These are phyloP conservation scores for Ophiostoma quercus DNA, from an alignment of 2,329 filamentous ascomycete genomes.

Conservation along the genomic window DNA sequence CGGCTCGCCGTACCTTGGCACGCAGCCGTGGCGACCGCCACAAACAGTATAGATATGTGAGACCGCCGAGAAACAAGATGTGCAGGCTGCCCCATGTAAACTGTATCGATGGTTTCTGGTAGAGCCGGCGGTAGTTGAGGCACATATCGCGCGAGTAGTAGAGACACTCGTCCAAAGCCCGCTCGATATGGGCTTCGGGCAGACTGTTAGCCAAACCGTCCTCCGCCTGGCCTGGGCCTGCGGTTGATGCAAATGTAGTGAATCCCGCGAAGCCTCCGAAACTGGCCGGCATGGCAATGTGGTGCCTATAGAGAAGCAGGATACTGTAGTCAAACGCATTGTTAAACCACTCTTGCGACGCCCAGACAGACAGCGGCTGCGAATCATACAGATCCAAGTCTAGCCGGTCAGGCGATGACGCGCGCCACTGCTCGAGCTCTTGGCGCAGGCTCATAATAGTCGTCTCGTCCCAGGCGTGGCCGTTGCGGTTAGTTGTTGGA, in stretches of 20 bases:
- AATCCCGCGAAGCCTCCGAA: not conserved
- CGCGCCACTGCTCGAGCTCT: conserved; percentile 32
- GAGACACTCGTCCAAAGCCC: conserved; percentile 25
- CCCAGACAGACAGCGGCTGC: conserved; percentile 33
- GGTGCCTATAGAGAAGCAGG: conserved; percentile 36
- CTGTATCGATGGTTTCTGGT: conserved; percentile 31
- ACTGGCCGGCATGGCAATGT: conserved; percentile 25
- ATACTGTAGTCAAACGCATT: conserved; percentile 39
- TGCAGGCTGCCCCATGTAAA: conserved; percentile 37
- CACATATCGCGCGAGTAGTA: conserved; percentile 33
- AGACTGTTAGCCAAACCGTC: not conserved
- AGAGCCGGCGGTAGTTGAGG: conserved; percentile 35
- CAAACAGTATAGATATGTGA: conserved; percentile 37
- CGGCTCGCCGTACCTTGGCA: conserved; percentile 15
- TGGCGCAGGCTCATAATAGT: conserved; percentile 27
- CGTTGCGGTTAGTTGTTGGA: conserved; percentile 13
- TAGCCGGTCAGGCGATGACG: not conserved
- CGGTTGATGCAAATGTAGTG: not conserved
- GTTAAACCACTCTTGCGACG: conserved; percentile 37
- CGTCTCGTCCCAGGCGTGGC: not conserved
- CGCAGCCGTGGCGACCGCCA: conserved; percentile 29
- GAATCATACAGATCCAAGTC: not conserved
- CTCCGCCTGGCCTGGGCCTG: not conserved
- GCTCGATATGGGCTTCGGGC: not conserved
- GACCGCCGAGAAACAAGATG: conserved; percentile 35